These are phyloP conservation scores for Blumeriella jaapii DNA, from an alignment of 2,329 filamentous ascomycete species.

Conservation along the genomic window DNA sequence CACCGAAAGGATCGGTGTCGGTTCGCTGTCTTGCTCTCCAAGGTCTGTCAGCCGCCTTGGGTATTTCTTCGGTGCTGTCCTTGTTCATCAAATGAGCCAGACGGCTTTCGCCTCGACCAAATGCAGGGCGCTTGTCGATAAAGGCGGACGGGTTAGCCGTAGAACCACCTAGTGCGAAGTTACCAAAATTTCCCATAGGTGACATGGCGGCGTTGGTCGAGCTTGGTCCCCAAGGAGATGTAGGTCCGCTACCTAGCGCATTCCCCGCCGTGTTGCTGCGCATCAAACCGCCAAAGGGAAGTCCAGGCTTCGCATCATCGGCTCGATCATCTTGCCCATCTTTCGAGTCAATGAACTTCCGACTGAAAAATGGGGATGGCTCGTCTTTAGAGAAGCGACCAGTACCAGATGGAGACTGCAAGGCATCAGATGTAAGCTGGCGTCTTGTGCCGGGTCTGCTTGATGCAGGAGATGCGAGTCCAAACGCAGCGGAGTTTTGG, in stretches of 20 bases:
- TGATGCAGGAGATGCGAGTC: conserved; percentile 60
- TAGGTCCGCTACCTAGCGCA: conserved; percentile 31
- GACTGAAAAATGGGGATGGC: conserved; percentile 42
- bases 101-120: conserved; percentile 67
- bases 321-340: conserved; percentile 42
- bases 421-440: conserved; percentile 63
- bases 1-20: conserved; percentile 63
- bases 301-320: conserved; percentile 33
- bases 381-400: conserved; percentile 54
- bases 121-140: conserved; percentile 59
- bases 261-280: conserved; percentile 44
- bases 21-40: conserved; percentile 53
- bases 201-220: conserved; percentile 49
- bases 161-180: conserved; percentile 56
- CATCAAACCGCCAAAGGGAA: conserved; percentile 36
- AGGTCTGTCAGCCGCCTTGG: conserved; percentile 40
- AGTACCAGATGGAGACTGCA: conserved; percentile 49
- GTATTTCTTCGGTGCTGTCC: conserved; percentile 56
- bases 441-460: conserved; percentile 66
- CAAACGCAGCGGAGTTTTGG: conserved; percentile 49
- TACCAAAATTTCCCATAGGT: conserved; percentile 79
- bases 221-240: conserved; percentile 36
- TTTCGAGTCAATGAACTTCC: conserved; percentile 42
- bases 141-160: conserved; percentile 41
- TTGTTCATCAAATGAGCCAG: conserved; percentile 79